Conservation (phyloP, 1,139 yeast species). For the Komagataea norvegica region DNA sequence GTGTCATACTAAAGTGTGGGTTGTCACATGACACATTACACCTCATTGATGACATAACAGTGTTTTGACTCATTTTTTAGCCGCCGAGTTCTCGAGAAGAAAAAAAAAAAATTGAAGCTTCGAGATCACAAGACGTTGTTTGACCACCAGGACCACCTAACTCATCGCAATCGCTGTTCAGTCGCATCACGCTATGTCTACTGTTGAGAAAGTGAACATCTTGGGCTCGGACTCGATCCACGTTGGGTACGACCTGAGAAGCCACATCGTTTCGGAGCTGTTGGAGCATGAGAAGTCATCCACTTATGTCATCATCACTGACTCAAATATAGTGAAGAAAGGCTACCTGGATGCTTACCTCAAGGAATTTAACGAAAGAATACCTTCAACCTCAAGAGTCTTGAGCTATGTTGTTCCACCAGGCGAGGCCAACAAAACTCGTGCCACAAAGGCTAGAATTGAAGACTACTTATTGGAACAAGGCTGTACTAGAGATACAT, state of each 20-base stretch:
- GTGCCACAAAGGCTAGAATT: constrained; percentile 86
- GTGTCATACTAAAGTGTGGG: constrained; percentile 3
- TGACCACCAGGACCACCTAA: background rate
- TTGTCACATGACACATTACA: background rate
- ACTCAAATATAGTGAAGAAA: constrained; percentile 69
- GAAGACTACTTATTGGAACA: constrained; percentile 83
- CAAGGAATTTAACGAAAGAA: constrained; percentile 32
- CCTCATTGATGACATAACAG: too few relatives aligned
- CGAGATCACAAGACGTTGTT: background rate
- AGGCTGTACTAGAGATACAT: constrained; percentile 96
- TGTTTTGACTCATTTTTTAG: too few relatives aligned
- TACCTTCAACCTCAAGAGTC: constrained; percentile 54
- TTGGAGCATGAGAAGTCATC: constrained; percentile 66
- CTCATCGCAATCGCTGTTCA: too few relatives aligned
- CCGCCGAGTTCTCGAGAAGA: too few relatives aligned
- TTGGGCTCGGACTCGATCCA: constrained; percentile 84
- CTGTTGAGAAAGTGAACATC: constrained; percentile 51
- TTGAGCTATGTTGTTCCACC: constrained; percentile 78
- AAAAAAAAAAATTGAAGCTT: too few relatives aligned
- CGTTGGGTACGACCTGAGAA: constrained; percentile 80
- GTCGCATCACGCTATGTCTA: constrained; percentile 7
- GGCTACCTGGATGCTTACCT: constrained; percentile 48
- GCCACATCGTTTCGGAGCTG: constrained; percentile 70
- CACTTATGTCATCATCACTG: constrained; percentile 89
- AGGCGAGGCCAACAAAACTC: constrained; percentile 87